Conservation (phyloP, 768 basidiomycete species). For the Mycena latifolia region DNA sequence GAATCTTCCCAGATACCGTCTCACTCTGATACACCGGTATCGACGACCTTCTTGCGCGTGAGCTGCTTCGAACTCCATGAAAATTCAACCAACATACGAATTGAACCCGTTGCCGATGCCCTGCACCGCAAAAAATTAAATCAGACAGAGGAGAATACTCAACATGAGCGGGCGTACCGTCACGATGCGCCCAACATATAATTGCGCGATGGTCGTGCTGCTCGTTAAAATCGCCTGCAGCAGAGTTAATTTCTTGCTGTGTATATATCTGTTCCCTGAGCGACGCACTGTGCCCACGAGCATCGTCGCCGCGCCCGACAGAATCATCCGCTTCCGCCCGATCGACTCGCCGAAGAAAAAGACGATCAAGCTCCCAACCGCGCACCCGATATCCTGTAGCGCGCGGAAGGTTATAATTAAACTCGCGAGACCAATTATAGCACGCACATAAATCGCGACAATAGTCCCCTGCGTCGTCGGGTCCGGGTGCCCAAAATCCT, state of each 20-base stretch:
- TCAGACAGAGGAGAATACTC: not conserved
- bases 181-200: slow-evolving; percentile 52
- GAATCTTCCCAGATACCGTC: slow-evolving; percentile 50
- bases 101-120: slow-evolving; percentile 54
- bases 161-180: slow-evolving; percentile 48
- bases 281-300: slow-evolving; percentile 50
- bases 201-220: slow-evolving; percentile 52
- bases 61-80: no score
- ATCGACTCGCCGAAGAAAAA: slow-evolving; percentile 54
- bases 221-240: slow-evolving; percentile 52
- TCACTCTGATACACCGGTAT: slow-evolving; percentile 57
- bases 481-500: slow-evolving; percentile 51
- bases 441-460: slow-evolving; percentile 52
- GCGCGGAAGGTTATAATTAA: no score
- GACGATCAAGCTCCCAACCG: slow-evolving; percentile 50
- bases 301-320: slow-evolving; percentile 52
- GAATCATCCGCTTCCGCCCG: slow-evolving; percentile 54
- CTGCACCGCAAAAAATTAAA: slow-evolving; percentile 21
- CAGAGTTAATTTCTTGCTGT: no score
- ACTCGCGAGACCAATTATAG: no score
- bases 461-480: slow-evolving; percentile 54
- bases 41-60: no score
- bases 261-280: no score
- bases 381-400: slow-evolving; percentile 57
- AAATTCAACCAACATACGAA: slow-evolving; percentile 35